Conservation (phyloP, 23 red algal species). For the Pyropia haitanensis region DNA sequence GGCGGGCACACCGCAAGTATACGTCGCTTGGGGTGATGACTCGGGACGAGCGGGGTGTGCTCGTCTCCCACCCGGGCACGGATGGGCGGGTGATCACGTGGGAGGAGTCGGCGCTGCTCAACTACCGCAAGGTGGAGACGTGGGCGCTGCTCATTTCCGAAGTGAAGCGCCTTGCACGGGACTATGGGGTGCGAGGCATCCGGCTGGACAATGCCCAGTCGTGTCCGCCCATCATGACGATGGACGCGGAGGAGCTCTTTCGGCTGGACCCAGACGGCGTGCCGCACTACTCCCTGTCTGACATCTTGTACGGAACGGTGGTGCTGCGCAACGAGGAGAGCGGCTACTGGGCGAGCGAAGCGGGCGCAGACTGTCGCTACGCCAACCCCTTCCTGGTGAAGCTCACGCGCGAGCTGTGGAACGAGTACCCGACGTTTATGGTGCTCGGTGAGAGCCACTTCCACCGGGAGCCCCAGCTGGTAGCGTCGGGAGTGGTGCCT, state of each 20-base stretch:
- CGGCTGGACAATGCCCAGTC: slow-evolving; percentile 97
- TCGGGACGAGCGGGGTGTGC: slow-evolving; percentile 47
- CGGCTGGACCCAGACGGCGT: slow-evolving; percentile 75
- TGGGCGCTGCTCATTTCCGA: slow-evolving; percentile 87
- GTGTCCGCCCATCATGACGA: slow-evolving; percentile 65
- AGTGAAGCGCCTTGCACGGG: slow-evolving; percentile 47
- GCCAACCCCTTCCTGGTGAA: slow-evolving; percentile 94
- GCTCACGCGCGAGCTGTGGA: slow-evolving; percentile 89
- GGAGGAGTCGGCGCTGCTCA: slow-evolving; percentile 86
- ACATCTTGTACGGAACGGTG: slow-evolving; percentile 68
- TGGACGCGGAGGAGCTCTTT: slow-evolving; percentile 72
- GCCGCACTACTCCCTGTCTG: slow-evolving; percentile 82
- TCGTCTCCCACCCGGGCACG: slow-evolving; percentile 83
- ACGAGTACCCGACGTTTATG: slow-evolving; percentile 67
- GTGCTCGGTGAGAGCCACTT: slow-evolving; percentile 88
- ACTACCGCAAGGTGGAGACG: slow-evolving; percentile 84
- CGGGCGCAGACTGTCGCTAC: slow-evolving; percentile 74
- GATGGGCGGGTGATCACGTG: slow-evolving; percentile 90
- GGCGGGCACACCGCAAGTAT: slow-evolving; percentile 77
- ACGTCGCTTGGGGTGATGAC: slow-evolving; percentile 65
- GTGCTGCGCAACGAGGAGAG: slow-evolving; percentile 87
- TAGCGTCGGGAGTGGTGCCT: slow-evolving; percentile 48
- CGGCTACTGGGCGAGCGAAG: slow-evolving; percentile 86
- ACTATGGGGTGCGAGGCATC: slow-evolving; percentile 80
- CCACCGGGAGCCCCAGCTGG: slow-evolving; percentile 83